These are phyloP conservation scores for Phytophthora pinifolia DNA, from an alignment of 352 stramenopile genomes.

Conservation along the genomic window DNA sequence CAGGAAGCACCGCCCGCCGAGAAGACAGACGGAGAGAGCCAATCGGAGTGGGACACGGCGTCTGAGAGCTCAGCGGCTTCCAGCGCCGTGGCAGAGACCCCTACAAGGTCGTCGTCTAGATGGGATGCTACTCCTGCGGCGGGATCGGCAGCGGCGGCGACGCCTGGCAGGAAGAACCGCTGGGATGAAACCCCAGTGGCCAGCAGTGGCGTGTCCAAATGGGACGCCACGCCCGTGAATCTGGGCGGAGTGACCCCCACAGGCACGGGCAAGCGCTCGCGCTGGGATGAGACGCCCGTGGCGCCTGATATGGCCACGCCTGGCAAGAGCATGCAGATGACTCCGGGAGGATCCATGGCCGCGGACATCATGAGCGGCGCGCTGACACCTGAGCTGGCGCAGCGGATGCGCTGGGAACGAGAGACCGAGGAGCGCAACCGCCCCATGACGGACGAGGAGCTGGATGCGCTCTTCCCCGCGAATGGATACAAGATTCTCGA, in stretches of 20 bases:
- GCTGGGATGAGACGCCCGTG: constrained; percentile 97
- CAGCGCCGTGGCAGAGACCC: constrained; percentile 39
- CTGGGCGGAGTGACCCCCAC: constrained; percentile 52
- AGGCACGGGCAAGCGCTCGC: constrained; percentile 84
- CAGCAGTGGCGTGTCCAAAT: constrained; percentile 67
- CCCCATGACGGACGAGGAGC: constrained; percentile 94
- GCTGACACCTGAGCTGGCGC: constrained; percentile 89
- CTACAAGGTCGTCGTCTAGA: constrained; percentile 57
- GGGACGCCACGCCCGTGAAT: constrained; percentile 92
- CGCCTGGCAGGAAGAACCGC: constrained; percentile 69
- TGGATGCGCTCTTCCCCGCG: constrained; percentile 96
- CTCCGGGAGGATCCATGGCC: constrained; percentile 57
- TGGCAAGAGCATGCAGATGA: constrained; percentile 62
- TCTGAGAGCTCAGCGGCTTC: constrained; percentile 43
- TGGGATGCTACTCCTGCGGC: constrained; percentile 74
- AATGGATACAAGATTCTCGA: constrained; percentile 96
- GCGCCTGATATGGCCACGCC: constrained; percentile 54
- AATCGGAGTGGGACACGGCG: constrained; percentile 78
- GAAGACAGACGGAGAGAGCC: constrained; percentile 63
- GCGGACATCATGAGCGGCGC: constrained; percentile 64
- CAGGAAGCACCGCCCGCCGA: constrained; percentile 47
- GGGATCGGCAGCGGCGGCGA: constrained; percentile 29
- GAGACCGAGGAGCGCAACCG: constrained; percentile 98
- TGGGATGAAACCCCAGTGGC: constrained; percentile 83
- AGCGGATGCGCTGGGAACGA: constrained; percentile 93